Percentiles rank a stretch among this genome's conserved stretches.
Evolutionary conservation across 805 yeast genomes (phyloP).

Genomic region (Candida parachauliodes): DNA sequence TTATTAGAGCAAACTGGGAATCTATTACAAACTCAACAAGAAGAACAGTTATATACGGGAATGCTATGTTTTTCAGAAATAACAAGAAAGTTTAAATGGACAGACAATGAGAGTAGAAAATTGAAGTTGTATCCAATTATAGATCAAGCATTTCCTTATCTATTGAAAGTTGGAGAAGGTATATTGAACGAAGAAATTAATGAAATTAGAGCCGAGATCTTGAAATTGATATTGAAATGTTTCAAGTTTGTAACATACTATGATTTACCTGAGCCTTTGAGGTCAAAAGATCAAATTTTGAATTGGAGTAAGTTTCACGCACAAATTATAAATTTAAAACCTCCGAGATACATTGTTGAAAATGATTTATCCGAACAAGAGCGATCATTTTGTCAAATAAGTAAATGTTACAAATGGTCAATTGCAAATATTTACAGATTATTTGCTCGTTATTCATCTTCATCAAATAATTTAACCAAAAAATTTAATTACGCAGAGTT

Average conservation of each 20-base stretch:
- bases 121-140: conserved; percentile 43
- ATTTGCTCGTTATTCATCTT: conserved; percentile 66
- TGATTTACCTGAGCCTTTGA: conserved; percentile 66
- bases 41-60: conserved; percentile 53
- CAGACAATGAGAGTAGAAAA: conserved; percentile 45
- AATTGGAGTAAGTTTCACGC: conserved; percentile 80
- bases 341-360: conserved; percentile 52
- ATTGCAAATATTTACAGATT: conserved; percentile 71
- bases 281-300: conserved; percentile 44
- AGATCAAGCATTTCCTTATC: conserved; percentile 56
- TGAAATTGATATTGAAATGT: conserved; percentile 67
- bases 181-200: conserved; percentile 28
- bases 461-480: conserved; percentile 28
- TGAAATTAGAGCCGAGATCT: conserved; percentile 60
- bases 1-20: conserved; percentile 29
- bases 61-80: conserved; percentile 68
- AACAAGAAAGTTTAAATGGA: conserved; percentile 69
- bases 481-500: conserved; percentile 62
- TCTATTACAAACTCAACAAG: conserved; percentile 21
- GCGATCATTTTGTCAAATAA: conserved; percentile 60
- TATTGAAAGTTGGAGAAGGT: conserved; percentile 63
- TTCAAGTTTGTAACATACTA: conserved; percentile 74
- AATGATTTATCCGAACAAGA: conserved; percentile 45
- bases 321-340: conserved; percentile 53
- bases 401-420: conserved; percentile 76